These are phyloP conservation scores for Geoglossum cookeanum DNA, from an alignment of 2,329 filamentous ascomycete genomes.

Conservation along the genomic window DNA sequence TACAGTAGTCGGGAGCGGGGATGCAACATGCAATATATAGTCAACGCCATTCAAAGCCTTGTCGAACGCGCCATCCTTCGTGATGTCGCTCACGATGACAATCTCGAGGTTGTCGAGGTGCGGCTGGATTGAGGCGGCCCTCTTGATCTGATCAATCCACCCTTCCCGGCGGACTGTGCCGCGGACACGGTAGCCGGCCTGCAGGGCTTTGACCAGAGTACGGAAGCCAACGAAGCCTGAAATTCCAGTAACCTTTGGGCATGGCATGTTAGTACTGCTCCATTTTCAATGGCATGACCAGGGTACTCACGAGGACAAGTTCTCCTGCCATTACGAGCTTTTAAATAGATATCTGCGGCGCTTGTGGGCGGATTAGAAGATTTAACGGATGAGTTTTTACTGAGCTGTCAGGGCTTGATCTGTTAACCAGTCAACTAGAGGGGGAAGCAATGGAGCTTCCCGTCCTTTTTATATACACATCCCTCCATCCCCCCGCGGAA, in stretches of 20 bases:
- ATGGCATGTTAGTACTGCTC: not conserved
- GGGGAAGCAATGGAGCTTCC: no score
- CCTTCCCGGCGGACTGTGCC: not conserved
- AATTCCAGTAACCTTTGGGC: not conserved
- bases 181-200: constrained; percentile 1
- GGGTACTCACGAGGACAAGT: not conserved
- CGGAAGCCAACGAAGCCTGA: not conserved
- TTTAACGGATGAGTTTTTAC: no score
- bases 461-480: no score
- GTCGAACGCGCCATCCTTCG: constrained; percentile 4
- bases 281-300: not conserved
- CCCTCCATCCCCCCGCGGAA: no score
- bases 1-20: constrained; percentile 29
- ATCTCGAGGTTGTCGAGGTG: constrained; percentile 2
- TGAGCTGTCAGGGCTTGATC: no score
- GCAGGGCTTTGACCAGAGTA: not conserved
- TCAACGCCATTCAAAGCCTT: constrained; percentile 17
- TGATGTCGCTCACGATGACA: constrained; percentile 9
- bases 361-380: no score
- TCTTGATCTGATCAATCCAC: not conserved
- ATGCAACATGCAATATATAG: constrained; percentile 40
- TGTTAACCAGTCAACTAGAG: no score
- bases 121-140: not conserved
- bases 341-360: no score
- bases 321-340: not conserved